Conservation (phyloP, 805 yeast species). For the Dipodascopsis tothii region DNA sequence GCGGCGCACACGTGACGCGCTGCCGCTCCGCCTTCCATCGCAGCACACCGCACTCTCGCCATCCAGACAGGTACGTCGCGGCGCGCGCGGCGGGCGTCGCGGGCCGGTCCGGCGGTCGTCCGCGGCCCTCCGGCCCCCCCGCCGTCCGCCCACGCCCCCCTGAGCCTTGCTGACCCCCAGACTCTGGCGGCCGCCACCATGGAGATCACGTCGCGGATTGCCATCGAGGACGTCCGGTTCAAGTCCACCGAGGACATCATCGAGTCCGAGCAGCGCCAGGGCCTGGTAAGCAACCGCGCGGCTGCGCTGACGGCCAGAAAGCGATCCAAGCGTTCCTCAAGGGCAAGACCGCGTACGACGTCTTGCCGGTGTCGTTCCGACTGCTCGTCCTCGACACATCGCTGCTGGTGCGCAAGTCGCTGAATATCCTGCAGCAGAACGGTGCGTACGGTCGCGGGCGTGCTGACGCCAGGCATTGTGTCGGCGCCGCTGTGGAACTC, state of each 20-base stretch:
- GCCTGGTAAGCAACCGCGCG: conserved; percentile 9
- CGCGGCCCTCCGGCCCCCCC: too few species aligned
- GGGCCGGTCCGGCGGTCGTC: too few species aligned
- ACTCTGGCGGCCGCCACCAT: too few species aligned
- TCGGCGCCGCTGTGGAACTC: conserved; percentile 97
- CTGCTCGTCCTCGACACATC: conserved; percentile 90
- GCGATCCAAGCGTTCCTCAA: conserved; percentile 79
- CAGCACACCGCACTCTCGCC: too few species aligned
- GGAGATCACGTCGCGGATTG: conserved; percentile 4
- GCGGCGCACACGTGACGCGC: too few species aligned
- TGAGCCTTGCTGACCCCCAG: too few species aligned
- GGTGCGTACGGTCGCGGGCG: conserved; percentile 26
- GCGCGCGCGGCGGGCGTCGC: too few species aligned
- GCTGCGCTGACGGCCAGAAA: conserved; percentile 28
- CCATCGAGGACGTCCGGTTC: conserved; percentile 15
- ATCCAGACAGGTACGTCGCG: too few species aligned
- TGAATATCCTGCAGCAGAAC: conserved; percentile 83
- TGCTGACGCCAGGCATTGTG: conserved; percentile 50
- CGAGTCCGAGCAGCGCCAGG: conserved; percentile 20
- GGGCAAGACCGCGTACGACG: conserved; percentile 92
- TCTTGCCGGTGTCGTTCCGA: conserved; percentile 88
- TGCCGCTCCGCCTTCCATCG: too few species aligned
- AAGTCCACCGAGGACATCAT: conserved; percentile 10
- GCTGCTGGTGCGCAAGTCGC: conserved; percentile 77
- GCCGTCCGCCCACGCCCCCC: too few species aligned